Conservation (phyloP, 768 basidiomycete genomes). For the Tricholoma sp. region DNA sequence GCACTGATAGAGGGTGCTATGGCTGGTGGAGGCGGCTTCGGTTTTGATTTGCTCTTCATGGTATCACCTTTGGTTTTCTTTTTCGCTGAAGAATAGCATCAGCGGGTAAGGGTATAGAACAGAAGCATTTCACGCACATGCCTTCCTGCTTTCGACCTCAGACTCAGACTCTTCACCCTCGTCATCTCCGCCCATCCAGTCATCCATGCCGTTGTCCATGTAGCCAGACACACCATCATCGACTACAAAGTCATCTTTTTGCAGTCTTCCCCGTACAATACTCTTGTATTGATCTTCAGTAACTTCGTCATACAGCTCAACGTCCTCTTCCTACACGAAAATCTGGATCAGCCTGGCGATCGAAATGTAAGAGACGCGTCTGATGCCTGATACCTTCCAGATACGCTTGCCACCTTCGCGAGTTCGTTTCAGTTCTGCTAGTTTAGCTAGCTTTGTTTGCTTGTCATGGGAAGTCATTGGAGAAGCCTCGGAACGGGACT, state of each 20-base stretch:
- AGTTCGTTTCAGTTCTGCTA: conserved; percentile 14
- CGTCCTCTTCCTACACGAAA: conserved; percentile 46
- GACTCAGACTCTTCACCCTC: conserved; percentile 56
- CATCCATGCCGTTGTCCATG: conserved; percentile 95
- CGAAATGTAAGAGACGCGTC: conserved; percentile 3
- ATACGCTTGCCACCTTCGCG: conserved; percentile 15
- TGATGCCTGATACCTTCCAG: conserved; percentile 5
- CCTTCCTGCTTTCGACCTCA: conserved; percentile 41
- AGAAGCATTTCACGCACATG: conserved; percentile 25
- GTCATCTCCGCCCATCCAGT: conserved; percentile 66
- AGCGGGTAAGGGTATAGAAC: background rate
- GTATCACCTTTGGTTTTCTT: conserved; percentile 37
- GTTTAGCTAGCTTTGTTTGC: conserved; percentile 10
- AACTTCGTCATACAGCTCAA: conserved; percentile 81
- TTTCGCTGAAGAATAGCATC: conserved; percentile 21
- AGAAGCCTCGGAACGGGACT: background rate
- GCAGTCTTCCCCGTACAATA: conserved; percentile 79
- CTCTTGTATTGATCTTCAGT: conserved; percentile 83
- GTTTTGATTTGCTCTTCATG: conserved; percentile 39
- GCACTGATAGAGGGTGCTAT: conserved; percentile 64
- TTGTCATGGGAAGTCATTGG: conserved; percentile 25
- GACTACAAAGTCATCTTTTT: conserved; percentile 89
- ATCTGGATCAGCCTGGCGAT: background rate
- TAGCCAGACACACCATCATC: conserved; percentile 93
- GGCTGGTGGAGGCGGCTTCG: conserved; percentile 46